Conservation (phyloP, 78 protist genomes). For the Isochrysis galbana region DNA sequence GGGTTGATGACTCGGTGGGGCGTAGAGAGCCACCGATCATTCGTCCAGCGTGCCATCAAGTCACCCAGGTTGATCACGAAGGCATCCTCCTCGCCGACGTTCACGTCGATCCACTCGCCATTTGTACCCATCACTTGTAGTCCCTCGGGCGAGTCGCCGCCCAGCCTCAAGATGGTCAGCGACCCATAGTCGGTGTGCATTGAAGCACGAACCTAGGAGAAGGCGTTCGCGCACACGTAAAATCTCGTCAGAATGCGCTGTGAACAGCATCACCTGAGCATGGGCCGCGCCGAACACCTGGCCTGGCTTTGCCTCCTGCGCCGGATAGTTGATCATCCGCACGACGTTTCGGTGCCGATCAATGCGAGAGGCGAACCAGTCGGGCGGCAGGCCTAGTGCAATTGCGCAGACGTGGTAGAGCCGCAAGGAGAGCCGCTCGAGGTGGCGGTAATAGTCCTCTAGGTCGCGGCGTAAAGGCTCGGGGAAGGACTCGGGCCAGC, state of each 20-base stretch:
- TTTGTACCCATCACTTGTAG: background rate
- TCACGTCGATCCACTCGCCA: background rate
- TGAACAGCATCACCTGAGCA: no score
- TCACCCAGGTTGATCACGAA: constrained; percentile 27
- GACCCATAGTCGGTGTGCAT: constrained; percentile 8
- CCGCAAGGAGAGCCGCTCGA: background rate
- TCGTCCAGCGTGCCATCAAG: constrained; percentile 18
- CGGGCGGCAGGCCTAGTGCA: background rate
- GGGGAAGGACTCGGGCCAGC: background rate
- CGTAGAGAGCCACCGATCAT: constrained; percentile 2
- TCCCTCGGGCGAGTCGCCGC: background rate
- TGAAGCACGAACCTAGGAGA: background rate
- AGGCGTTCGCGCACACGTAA: no score
- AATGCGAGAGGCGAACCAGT: background rate
- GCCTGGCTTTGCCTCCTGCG: background rate
- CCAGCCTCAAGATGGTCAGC: background rate
- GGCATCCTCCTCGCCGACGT: background rate
- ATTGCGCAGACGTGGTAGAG: background rate
- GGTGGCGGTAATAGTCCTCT: background rate
- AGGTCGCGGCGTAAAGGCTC: background rate
- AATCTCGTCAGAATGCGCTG: no score
- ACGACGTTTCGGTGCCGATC: background rate
- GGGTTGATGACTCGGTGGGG: constrained; percentile 14
- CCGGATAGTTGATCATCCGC: constrained; percentile 11
- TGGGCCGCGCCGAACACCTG: no score